Conservation (phyloP, 768 basidiomycete species). For the Antrodiella citrinella region DNA sequence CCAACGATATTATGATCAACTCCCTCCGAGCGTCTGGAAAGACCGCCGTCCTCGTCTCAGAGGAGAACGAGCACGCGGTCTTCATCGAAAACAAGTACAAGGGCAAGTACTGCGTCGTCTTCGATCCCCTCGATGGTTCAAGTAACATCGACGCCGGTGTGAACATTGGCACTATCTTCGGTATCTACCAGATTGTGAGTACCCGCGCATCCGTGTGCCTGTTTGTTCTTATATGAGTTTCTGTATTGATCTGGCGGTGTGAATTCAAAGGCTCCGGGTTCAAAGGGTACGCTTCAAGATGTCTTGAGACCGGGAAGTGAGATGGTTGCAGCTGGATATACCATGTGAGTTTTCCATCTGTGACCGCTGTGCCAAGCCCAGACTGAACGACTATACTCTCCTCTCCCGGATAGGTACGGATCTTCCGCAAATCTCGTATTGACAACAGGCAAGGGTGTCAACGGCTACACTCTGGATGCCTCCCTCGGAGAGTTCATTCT, state of each 20-base stretch:
- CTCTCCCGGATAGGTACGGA: constrained; percentile 54
- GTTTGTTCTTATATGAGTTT: background rate
- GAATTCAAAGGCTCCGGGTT: constrained; percentile 58
- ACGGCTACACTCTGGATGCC: constrained; percentile 96
- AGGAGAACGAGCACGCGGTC: constrained; percentile 90
- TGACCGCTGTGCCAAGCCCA: too few relatives aligned
- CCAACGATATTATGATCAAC: constrained; percentile 99
- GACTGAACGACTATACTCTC: constrained; percentile 6
- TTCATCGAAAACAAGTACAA: constrained; percentile 74
- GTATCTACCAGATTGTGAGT: constrained; percentile 86
- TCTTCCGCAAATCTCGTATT: constrained; percentile 96
- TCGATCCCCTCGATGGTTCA: constrained; percentile 94
- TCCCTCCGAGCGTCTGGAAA: constrained; percentile 94
- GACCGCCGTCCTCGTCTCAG: constrained; percentile 93
- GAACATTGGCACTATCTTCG: constrained; percentile 97
- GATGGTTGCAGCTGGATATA: constrained; percentile 98
- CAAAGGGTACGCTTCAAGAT: constrained; percentile 73
- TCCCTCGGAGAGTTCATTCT: constrained; percentile 96
- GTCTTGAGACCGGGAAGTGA: constrained; percentile 90
- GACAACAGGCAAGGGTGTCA: constrained; percentile 91
- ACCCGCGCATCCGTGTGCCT: background rate
- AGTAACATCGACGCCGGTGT: constrained; percentile 99
- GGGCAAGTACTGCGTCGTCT: constrained; percentile 95
- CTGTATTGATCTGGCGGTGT: constrained; percentile 2
- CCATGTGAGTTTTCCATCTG: constrained; percentile 53